These are phyloP conservation scores for Tieghemostelium lacteum DNA, from an alignment of 78 protist genomes.

Conservation along the genomic window DNA sequence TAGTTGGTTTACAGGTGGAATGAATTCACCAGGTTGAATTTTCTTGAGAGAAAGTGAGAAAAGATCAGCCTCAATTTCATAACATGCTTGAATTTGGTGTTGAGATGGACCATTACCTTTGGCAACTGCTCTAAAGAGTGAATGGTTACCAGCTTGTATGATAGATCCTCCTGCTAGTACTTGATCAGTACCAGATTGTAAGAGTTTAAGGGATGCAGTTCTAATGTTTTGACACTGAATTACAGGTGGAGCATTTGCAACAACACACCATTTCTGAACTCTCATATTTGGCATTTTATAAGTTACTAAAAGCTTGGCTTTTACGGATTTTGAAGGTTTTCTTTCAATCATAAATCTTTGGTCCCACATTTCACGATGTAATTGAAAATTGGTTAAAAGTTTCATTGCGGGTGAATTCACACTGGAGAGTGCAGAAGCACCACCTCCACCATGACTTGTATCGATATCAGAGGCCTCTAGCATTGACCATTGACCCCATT, in stretches of 20 bases:
- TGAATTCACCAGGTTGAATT: not conserved
- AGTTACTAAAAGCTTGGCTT: slow-evolving; percentile 4
- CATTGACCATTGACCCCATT: slow-evolving; percentile 53
- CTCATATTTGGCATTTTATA: slow-evolving; percentile 45
- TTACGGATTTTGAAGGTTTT: slow-evolving; percentile 17
- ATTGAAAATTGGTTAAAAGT: slow-evolving; percentile 4
- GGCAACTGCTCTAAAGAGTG: slow-evolving; percentile 1
- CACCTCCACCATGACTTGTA: not conserved
- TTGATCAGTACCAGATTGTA: not conserved
- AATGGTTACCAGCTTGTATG: slow-evolving; percentile 3
- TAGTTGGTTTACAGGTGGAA: slow-evolving; percentile 17
- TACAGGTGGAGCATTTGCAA: slow-evolving; percentile 58
- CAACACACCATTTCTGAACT: slow-evolving; percentile 36
- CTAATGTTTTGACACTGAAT: slow-evolving; percentile 47
- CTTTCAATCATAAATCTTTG: slow-evolving; percentile 23
- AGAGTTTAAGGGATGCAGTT: not conserved
- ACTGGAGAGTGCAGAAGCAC: not conserved
- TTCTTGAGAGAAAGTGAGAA: slow-evolving; percentile 7
- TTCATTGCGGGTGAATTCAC: not conserved
- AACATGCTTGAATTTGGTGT: slow-evolving; percentile 11
- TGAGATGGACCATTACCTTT: not conserved
- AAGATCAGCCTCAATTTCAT: slow-evolving; percentile 65
- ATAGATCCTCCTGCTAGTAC: not conserved
- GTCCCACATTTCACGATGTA: slow-evolving; percentile 26
- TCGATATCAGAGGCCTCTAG: not conserved